Base-by-base conservation (phyloP, 768 basidiomycete genomes). In the Suillus hirtellus region DNA sequence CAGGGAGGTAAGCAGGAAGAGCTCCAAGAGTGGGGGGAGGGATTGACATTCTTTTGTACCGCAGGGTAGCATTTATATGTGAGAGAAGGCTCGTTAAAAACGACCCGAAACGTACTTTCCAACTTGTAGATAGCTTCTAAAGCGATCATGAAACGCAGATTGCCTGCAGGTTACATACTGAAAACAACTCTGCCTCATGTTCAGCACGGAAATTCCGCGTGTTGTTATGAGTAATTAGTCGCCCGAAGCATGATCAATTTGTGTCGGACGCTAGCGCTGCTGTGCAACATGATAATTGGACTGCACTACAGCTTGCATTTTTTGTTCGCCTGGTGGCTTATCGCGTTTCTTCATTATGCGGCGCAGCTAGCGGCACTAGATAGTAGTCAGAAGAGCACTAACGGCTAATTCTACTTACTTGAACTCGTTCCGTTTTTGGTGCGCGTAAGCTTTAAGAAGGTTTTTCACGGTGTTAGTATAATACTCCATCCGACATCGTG, bases 181-280 rank as follows among this genome's bases (percentile, higher is more conserved):
- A 66, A 66, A 67, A 50, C 52, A 60, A 66, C 64, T 37, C 34
- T 35, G 67, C 74, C 75, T 75, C 74, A 64, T 76, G 74, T 59
- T 66, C 8, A 56, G 68, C 74, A 75, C 75, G 74, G 49, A 49
- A 49, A 14, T 74, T 76, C 65, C 67, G 68, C 71, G 72, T 72
- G 72, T 71, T 67, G 66, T 56, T 60, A 64, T 60, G 64, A 70
- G 74, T 75, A 74, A 74, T 69, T n/a, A 63, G 65, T 68, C 70
- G 65, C 72, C 67, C 47, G 63, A 59, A 31, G 31, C 24, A 58
- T 31, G 56, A 27, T 53, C 31, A 53, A 19, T 19, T n/a, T 34
- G 31, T 34, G 52, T 34, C 19, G 19, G 34, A 53, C 11, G 11
- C 52, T 52, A 31, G 15, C 1, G 50, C 24, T 53, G 52, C 52